Evolutionary conservation across 2,329 filamentous ascomycete genomes (phyloP).

Genomic region (Ophiostoma sp.): DNA sequence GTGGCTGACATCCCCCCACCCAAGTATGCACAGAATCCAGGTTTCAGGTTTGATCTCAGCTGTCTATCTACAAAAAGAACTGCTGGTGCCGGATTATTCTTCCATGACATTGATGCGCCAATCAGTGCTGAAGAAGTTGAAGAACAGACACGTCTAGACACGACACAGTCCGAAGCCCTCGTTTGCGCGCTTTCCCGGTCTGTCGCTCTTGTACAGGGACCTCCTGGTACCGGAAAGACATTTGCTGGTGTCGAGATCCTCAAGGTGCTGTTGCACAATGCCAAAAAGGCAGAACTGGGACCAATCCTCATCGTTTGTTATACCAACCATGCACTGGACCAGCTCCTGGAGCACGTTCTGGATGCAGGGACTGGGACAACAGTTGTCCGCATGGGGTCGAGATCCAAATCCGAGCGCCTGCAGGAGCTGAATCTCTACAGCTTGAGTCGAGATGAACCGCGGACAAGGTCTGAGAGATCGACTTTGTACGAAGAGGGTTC

Average conservation of each 20-base stretch:
- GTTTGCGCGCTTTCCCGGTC: constrained; percentile 48
- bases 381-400: constrained; percentile 58
- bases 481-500: constrained; percentile 31
- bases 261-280: constrained; percentile 47
- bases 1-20: constrained; percentile 41
- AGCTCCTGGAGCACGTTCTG: constrained; percentile 56
- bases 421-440: constrained; percentile 46
- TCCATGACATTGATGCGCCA: background rate
- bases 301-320: constrained; percentile 47
- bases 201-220: constrained; percentile 62
- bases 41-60: constrained; percentile 47
- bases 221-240: constrained; percentile 65
- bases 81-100: constrained; percentile 17
- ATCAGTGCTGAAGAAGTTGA: constrained; percentile 29
- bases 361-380: constrained; percentile 40
- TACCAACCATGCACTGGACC: constrained; percentile 48
- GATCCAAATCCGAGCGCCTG: constrained; percentile 51
- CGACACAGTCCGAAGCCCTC: constrained; percentile 47
- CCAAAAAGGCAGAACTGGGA: constrained; percentile 38
- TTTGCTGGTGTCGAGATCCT: constrained; percentile 58
- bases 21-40: constrained; percentile 43
- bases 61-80: constrained; percentile 30
- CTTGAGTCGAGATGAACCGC: constrained; percentile 32
- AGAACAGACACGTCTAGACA: constrained; percentile 46
- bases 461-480: constrained; percentile 40